Evolutionary conservation across 306 rosid genomes (phyloP), one percentile per base, ranked within the genome.

Genomic region (Vigna angularis): DNA sequence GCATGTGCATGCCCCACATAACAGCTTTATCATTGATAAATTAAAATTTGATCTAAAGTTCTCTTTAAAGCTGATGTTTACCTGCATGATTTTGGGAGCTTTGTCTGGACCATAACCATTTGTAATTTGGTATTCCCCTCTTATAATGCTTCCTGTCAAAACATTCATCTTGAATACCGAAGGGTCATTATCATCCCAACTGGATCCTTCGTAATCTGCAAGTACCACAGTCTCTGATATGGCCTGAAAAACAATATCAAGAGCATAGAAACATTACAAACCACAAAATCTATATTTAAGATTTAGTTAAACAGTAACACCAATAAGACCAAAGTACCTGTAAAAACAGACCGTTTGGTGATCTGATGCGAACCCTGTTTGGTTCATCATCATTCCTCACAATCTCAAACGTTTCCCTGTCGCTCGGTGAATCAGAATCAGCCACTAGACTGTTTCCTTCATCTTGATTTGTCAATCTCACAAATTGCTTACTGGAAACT

Each of bases 81-180:
- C 95, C 91, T 15, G 64, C 90, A 91, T 80, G 72, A 85, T 77
- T 79, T 89, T 59, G 59, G 88, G 32, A 50, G 92, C 94, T 88
- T 49, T 86, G 0, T 84, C 84, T 5, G 90, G 88, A 14, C 89
- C 92, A 81, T 89, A 91, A 45, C 96, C 96, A 75, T 91, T 91
- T 76, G 96, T 86, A 44, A 91, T 72, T 77, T 91, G 96, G 87
- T 83, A 89, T 80, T 91, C 93, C 2, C 96, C 96, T 75, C 32
- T 74, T 68, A 87, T 2, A 7, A 47, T 68, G 24, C 34, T 73
- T 48, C 50, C 62, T 1, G 48, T 74, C 48, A 81, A 81, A 15
- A 87, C 83, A 18, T 70, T 86, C 88, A 91, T 83, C 58, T 76
- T 73, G 79, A 91, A 91, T 1, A 87, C 89, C 2, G 93, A 89